Percentiles rank a stretch among this genome's conserved stretches.
These are phyloP conservation scores for Tulasnella calospora DNA, from an alignment of 768 basidiomycete species.

Conservation along the genomic window DNA sequence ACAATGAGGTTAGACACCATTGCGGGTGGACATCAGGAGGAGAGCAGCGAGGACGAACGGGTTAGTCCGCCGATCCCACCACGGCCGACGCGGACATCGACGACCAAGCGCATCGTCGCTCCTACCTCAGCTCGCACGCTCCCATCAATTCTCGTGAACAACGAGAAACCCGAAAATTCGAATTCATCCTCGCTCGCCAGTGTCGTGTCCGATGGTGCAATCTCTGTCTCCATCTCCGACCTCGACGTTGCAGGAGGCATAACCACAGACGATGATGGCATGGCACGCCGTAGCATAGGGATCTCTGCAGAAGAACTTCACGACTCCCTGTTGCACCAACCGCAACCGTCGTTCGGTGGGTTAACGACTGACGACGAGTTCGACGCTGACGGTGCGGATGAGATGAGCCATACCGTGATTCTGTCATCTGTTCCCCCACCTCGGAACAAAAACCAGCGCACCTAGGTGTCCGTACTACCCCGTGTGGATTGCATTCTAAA, in stretches of 20 bases:
- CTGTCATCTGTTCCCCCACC: background rate
- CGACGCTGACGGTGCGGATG: background rate
- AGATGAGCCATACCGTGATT: conserved; percentile 1
- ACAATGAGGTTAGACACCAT: background rate
- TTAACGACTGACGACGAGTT: background rate
- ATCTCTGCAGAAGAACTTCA: background rate
- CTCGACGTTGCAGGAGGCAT: background rate
- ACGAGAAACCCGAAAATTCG: background rate
- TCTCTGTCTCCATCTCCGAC: background rate
- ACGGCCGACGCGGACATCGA: background rate
- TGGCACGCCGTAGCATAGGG: background rate
- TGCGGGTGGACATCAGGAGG: background rate
- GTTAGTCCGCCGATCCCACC: background rate
- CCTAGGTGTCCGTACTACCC: background rate
- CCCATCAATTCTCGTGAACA: background rate
- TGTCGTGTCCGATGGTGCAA: background rate
- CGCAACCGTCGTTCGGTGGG: conserved; percentile 1
- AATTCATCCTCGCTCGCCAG: background rate
- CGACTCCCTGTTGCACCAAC: background rate
- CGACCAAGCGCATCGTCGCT: background rate
- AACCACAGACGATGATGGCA: background rate
- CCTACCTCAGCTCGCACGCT: background rate
- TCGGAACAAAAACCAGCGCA: background rate
- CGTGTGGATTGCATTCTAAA: background rate
- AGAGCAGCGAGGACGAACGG: conserved; percentile 3